Base-by-base conservation (phyloP, 768 basidiomycete species). In the Boletus pseudopeckii region DNA sequence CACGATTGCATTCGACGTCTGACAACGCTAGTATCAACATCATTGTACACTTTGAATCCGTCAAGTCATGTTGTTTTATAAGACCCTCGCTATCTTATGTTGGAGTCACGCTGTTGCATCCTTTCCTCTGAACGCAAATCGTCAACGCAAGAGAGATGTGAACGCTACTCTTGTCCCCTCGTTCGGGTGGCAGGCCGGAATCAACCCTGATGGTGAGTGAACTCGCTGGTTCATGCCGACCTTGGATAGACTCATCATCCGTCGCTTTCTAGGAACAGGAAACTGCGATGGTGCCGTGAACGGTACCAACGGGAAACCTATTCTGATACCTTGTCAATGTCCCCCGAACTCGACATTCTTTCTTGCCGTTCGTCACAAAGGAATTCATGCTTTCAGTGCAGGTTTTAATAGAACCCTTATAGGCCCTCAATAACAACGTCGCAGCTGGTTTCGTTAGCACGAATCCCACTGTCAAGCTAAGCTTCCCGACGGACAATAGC, bases 271-370 rank as follows among this genome's bases (percentile, higher is more conserved):
- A 70, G 74, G 86, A 15, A 83, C 82, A 7, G 86, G 84, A n/a
- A 80, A 87, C 56, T 87, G 87, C 54, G 83, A 87, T 54, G 86
- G 86, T 7, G 77, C 78, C 1, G 76, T 82, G 34, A 76, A 77
- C 4, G 83, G 82, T 22, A 72, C 81, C 8, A 72, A 79, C 32
- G 85, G 84, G 3, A 68, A 75, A 28, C 75, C 78, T 9, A 75
- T 87, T 61, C 79, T 80, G 66, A 75, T 88, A 18, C 86, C 86
- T 3, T 87, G 84, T 63, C 61, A 70, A 33, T 88, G 85, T 68
- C 86, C 86, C 32, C 86, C 86, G 1, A 71, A 76, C 53, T 76
- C 78, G 54, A 63, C 66, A 13, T 66, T 65, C 28, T 88, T 84
- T 72, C 74, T 85, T 56, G 38, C 71, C n/a, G 84, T 82, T 55